Conservation (phyloP, 345 rosid species). For the Brassica carinata region DNA sequence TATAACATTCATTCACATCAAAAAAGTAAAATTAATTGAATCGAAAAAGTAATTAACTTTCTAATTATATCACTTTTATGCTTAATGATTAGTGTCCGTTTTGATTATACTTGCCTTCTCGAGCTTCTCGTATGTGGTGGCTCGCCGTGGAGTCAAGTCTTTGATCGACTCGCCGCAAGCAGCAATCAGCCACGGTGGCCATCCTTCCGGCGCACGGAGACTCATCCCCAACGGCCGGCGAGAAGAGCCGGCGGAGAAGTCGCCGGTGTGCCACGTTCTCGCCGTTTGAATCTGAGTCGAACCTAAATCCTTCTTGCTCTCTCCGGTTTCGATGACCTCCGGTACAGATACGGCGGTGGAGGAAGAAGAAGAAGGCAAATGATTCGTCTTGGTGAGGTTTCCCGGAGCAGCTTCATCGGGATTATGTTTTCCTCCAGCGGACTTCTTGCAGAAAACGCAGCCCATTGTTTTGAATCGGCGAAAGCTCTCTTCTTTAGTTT, state of each 20-base stretch:
- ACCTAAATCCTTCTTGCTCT: slow-evolving; percentile 32
- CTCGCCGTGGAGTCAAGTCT: slow-evolving; percentile 80
- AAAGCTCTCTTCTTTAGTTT: slow-evolving; percentile 15
- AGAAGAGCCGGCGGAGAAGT: slow-evolving; percentile 44
- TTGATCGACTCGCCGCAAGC: slow-evolving; percentile 76
- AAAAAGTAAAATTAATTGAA: background rate
- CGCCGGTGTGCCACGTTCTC: slow-evolving; percentile 45
- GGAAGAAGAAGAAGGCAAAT: slow-evolving; percentile 33
- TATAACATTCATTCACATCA: slow-evolving; percentile 1
- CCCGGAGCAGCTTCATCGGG: slow-evolving; percentile 33
- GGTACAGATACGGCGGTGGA: slow-evolving; percentile 27
- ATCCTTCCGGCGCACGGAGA: slow-evolving; percentile 49
- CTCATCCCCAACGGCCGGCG: slow-evolving; percentile 40
- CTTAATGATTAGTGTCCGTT: slow-evolving; percentile 7
- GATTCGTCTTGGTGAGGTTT: slow-evolving; percentile 37
- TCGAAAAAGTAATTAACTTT: background rate
- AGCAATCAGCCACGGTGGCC: slow-evolving; percentile 86
- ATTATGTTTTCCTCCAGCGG: slow-evolving; percentile 31
- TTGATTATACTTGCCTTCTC: slow-evolving; percentile 60
- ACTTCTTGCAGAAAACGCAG: slow-evolving; percentile 56
- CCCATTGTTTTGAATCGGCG: slow-evolving; percentile 52
- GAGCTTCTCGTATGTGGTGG: slow-evolving; percentile 78
- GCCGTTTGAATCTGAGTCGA: slow-evolving; percentile 36
- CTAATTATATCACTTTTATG: background rate
- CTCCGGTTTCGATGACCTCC: slow-evolving; percentile 18